Percentiles rank a stretch among this genome's conserved stretches.
Evolutionary conservation across 495 filamentous ascomycete species (phyloP).

Genomic region (Talaromyces nanjingensis): DNA sequence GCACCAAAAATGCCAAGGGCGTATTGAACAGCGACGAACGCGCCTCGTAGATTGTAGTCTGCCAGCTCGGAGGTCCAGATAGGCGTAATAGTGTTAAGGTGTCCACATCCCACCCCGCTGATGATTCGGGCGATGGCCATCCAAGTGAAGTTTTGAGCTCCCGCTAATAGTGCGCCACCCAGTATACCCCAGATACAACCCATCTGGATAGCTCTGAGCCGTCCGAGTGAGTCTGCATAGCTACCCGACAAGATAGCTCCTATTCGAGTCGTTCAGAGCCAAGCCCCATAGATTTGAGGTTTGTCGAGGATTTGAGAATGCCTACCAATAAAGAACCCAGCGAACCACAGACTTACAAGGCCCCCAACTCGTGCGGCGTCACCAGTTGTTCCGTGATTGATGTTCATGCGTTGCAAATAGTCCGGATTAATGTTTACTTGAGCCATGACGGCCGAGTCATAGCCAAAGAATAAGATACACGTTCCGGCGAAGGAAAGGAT

Average conservation of each 20-base stretch:
- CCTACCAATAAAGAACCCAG: constrained; percentile 19
- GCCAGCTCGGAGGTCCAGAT: constrained; percentile 36
- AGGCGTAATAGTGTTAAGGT: constrained; percentile 31
- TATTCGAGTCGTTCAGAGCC: constrained; percentile 4
- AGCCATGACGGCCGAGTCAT: constrained; percentile 31
- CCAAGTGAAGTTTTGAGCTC: constrained; percentile 35
- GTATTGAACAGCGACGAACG: constrained; percentile 20
- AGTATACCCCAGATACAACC: constrained; percentile 39
- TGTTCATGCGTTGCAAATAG: constrained; percentile 24
- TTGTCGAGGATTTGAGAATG: constrained; percentile 7
- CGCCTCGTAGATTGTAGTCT: constrained; percentile 14
- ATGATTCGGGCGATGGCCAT: constrained; percentile 42
- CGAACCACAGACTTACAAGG: constrained; percentile 22
- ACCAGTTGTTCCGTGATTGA: constrained; percentile 11
- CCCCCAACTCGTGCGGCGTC: constrained; percentile 21
- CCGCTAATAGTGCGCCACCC: constrained; percentile 37
- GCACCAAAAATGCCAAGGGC: constrained; percentile 21
- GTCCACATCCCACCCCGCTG: constrained; percentile 44
- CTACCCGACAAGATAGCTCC: constrained; percentile 20
- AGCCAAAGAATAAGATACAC: constrained; percentile 32
- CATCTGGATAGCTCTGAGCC: constrained; percentile 39
- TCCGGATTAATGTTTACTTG: constrained; percentile 31
- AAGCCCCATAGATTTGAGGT: constrained; percentile 2
- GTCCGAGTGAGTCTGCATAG: constrained; percentile 37
- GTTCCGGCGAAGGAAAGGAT: constrained; percentile 18